Percentiles rank a stretch among this genome's conserved stretches.
phyloP scores from a whole-genome alignment of 2,329 filamentous ascomycete species.

The Chrysoporthe austroafricana region DNA sequence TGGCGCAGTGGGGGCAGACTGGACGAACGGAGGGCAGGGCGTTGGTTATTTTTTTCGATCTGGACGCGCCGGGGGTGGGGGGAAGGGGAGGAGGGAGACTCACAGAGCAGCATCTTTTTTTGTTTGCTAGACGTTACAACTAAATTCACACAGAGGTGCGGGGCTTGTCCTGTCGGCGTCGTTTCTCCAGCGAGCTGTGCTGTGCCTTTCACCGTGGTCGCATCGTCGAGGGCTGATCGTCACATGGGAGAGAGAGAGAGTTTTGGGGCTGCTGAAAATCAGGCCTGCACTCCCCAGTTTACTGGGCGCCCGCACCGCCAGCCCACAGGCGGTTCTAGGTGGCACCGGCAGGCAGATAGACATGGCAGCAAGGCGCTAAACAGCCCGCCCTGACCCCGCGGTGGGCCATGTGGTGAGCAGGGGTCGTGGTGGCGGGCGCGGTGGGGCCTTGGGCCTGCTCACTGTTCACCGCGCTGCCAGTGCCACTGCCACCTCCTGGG shows the following conservation, averaged over 20 bases:
- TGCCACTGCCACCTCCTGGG: slow-evolving; percentile 3
- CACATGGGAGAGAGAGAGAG: slow-evolving; percentile 11
- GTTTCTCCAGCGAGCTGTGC: neutral
- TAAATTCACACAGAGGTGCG: neutral
- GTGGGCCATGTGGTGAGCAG: neutral
- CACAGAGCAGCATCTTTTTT: slow-evolving; percentile 68
- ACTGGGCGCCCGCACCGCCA: neutral
- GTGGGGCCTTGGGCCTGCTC: neutral
- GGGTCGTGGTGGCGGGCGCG: neutral
- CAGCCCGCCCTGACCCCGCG: slow-evolving; percentile 5
- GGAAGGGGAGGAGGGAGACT: slow-evolving; percentile 19
- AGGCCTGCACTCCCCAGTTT: slow-evolving; percentile 3
- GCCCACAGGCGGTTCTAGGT: slow-evolving; percentile 1
- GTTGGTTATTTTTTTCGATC: neutral
- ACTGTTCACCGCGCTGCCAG: neutral
- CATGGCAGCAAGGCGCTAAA: neutral
- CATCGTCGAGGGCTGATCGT: slow-evolving; percentile 8
- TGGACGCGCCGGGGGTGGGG: neutral
- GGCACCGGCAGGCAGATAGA: slow-evolving; percentile 1
- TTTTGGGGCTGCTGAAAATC: neutral
- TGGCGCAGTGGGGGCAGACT: slow-evolving; percentile 86
- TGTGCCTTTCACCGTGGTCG: slow-evolving; percentile 16
- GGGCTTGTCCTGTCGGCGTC: neutral
- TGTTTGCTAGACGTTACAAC: slow-evolving; percentile 30
- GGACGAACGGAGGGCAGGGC: too few species aligned